Evolutionary conservation across 164 flowering plant genomes (phyloP).

Genomic region (Aristolochia contorta): DNA sequence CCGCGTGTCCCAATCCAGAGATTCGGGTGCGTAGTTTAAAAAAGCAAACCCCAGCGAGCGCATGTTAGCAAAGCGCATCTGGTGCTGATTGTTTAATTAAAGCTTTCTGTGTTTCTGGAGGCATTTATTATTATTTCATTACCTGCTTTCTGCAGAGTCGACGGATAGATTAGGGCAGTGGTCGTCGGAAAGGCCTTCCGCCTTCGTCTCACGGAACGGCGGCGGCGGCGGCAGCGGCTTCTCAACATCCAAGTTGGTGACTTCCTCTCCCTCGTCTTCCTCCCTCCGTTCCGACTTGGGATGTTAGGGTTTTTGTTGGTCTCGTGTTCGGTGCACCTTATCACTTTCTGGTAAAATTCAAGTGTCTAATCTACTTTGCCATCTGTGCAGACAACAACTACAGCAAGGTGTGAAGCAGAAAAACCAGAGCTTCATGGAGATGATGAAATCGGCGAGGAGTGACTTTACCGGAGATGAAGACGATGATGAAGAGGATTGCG

Average conservation of each 20-base stretch:
- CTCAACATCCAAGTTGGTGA: slow-evolving; percentile 54
- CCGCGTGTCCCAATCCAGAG: too few species aligned
- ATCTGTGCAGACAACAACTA: slow-evolving; percentile 5
- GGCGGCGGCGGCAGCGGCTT: slow-evolving; percentile 31
- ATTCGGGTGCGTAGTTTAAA: neutral
- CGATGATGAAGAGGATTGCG: slow-evolving; percentile 50
- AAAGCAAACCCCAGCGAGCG: neutral
- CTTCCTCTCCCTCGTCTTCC: slow-evolving; percentile 5
- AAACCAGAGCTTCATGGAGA: slow-evolving; percentile 54
- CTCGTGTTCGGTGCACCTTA: neutral
- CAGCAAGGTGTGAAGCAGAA: slow-evolving; percentile 16
- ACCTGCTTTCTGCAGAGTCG: slow-evolving; percentile 27
- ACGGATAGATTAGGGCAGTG: slow-evolving; percentile 33
- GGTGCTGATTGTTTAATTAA: neutral
- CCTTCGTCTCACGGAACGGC: slow-evolving; percentile 28
- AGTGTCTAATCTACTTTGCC: neutral
- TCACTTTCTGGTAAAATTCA: neutral
- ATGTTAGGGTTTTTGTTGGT: neutral
- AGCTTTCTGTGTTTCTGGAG: neutral
- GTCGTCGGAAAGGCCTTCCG: slow-evolving; percentile 45
- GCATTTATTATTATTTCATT: neutral
- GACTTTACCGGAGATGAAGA: slow-evolving; percentile 52
- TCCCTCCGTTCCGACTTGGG: neutral
- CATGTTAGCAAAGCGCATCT: neutral
- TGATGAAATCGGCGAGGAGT: slow-evolving; percentile 52